Evolutionary conservation across 495 filamentous ascomycete genomes (phyloP), one percentile per base, ranked within the genome.

Genomic region (Geopyxis carbonaria): DNA sequence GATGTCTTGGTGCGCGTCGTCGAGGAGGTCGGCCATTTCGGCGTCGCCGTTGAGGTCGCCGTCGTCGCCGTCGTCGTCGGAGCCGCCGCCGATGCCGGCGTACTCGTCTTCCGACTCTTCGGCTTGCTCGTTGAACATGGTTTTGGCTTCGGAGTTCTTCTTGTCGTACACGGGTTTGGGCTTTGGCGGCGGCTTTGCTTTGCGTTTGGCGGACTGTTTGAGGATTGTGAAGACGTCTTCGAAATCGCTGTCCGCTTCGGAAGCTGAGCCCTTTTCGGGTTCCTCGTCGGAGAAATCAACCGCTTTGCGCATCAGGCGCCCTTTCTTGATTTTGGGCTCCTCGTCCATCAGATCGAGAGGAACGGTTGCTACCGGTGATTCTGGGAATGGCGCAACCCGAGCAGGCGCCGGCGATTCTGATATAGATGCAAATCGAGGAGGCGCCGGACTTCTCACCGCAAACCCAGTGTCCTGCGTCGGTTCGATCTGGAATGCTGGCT

Each of bases 81-180:
- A 84, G 3, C 68, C 78, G 29, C 89, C 89, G 32, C 91, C 91
- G 28, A 95, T 64, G 2, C 91, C 91, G 22, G 86, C 89, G 55
- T 93, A 99, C 57, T 99, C 89, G 55, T 99, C 89, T 55, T 95
- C 91, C 0, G 91, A 95, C 63, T 99, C 89, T 48, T 89, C 82
- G 27, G 89, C 89, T 50, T 89, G 82, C 45, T 95, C 89, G 44
- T 95, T 70, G 13, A 99, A 64, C 64, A 93, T 82, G 10, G 76
- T 75, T 40, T 75, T 84, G 0, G 84, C 86, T 50, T 84, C 79
- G 59, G 81, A 91, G 55, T 77, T 89, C 50, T 76, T 81, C 62
- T 79, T 89, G 57, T 92, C 70, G 47, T 81, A 92, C n/a, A n/a
- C n/a, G n/a, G n/a, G n/a, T n/a, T n/a, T n/a, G n/a, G n/a, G n/a